Conservation (phyloP, 495 filamentous ascomycete genomes). For the Neurospora sp. region DNA sequence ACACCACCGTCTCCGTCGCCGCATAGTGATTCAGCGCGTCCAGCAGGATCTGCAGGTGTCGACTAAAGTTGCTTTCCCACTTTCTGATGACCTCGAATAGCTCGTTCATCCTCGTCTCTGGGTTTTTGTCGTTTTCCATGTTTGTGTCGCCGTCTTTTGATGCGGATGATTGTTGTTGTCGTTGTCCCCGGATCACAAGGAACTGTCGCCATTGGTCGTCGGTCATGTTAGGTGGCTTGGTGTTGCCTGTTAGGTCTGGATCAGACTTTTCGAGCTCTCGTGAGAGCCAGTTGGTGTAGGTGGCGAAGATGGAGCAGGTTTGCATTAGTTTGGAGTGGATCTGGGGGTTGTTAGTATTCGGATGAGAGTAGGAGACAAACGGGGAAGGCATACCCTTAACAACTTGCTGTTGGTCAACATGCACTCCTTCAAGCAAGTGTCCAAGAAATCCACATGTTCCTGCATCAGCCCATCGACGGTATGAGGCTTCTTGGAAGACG, state of each 20-base stretch:
- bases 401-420: conserved; percentile 96
- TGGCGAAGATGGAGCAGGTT: conserved; percentile 85
- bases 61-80: conserved; percentile 85
- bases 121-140: not conserved
- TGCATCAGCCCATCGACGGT: conserved; percentile 98
- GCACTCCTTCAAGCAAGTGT: conserved; percentile 96
- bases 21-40: conserved; percentile 95
- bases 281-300: conserved; percentile 70
- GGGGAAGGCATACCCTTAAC: conserved; percentile 53
- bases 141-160: not conserved
- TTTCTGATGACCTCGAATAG: conserved; percentile 73
- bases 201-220: conserved; percentile 42
- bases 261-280: conserved; percentile 70
- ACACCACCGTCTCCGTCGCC: conserved; percentile 90
- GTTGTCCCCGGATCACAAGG: conserved; percentile 21
- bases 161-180: not conserved
- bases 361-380: not conserved
- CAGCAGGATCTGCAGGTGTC: conserved; percentile 82
- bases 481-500: conserved; percentile 20
- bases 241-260: conserved; percentile 51
- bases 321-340: conserved; percentile 92
- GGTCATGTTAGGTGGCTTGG: conserved; percentile 41
- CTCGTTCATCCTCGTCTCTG: conserved; percentile 43
- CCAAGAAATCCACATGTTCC: conserved; percentile 95
- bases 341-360: conserved; percentile 30